These are phyloP conservation scores for Diaporthe citri DNA, from an alignment of 2,329 filamentous ascomycete species.

Conservation along the genomic window DNA sequence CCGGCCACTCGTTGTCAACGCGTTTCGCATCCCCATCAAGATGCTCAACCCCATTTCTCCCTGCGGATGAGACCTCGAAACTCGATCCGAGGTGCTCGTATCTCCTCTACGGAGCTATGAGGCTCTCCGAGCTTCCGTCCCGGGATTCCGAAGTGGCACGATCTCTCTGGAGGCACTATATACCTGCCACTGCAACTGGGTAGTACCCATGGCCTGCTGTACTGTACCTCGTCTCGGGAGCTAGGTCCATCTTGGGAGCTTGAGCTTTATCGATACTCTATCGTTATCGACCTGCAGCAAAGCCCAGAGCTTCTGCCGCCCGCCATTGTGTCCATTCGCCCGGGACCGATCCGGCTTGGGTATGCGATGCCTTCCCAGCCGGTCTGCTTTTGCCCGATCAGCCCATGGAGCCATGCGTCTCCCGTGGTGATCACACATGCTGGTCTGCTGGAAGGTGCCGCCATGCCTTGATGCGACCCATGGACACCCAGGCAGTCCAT, in stretches of 20 bases:
- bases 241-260: constrained; percentile 23
- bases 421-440: background rate
- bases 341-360: background rate
- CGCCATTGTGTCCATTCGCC: background rate
- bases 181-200: background rate
- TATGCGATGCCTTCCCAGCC: background rate
- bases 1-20: constrained; percentile 24
- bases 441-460: background rate
- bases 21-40: constrained; percentile 14
- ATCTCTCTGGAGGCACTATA: background rate
- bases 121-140: background rate
- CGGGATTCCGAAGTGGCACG: background rate
- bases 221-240: background rate
- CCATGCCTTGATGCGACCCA: background rate
- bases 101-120: constrained; percentile 19
- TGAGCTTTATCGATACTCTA: constrained; percentile 39
- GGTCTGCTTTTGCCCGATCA: background rate
- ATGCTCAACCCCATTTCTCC: background rate
- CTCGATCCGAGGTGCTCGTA: constrained; percentile 25
- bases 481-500: constrained; percentile 1
- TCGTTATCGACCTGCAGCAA: constrained; percentile 35
- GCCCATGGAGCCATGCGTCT: background rate
- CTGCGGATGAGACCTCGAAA: constrained; percentile 12
- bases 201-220: background rate
- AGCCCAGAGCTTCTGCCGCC: constrained; percentile 12